Conservation (phyloP, 2,329 filamentous ascomycete genomes). For the Colletotrichum sp. region DNA sequence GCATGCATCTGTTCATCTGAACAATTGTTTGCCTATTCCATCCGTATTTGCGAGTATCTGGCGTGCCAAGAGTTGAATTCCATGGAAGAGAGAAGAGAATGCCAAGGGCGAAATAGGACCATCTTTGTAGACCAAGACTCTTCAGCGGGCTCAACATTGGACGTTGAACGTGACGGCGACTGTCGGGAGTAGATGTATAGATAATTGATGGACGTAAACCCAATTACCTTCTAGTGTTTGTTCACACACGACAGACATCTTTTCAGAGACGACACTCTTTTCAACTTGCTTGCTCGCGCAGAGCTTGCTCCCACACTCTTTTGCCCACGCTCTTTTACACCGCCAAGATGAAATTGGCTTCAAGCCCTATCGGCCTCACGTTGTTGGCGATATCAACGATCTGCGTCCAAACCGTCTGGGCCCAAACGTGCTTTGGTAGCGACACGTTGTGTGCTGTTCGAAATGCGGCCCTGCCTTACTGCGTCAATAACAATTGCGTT, state of each 20-base stretch:
- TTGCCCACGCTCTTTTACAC: neutral
- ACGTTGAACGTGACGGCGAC: neutral
- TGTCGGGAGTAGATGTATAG: neutral
- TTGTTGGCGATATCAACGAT: neutral
- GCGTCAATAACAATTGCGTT: neutral
- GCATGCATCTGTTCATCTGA: neutral
- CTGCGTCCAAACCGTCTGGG: neutral
- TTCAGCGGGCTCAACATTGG: neutral
- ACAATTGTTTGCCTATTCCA: neutral
- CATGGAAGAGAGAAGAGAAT: neutral
- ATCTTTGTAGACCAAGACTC: neutral
- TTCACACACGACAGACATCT: neutral
- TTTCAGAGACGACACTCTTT: neutral
- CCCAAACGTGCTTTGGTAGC: neutral
- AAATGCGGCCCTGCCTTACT: neutral
- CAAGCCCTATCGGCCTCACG: neutral
- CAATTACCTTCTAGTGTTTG: neutral
- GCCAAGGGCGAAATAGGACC: neutral
- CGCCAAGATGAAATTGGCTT: neutral
- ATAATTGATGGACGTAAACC: neutral
- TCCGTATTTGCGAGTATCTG: neutral
- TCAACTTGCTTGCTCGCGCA: neutral
- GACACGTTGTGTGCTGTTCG: neutral
- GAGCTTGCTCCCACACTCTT: neutral
- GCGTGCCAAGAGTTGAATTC: neutral